phyloP scores from a whole-genome alignment of 2,329 filamentous ascomycete genomes.

The Paramyrothecium sp. region DNA sequence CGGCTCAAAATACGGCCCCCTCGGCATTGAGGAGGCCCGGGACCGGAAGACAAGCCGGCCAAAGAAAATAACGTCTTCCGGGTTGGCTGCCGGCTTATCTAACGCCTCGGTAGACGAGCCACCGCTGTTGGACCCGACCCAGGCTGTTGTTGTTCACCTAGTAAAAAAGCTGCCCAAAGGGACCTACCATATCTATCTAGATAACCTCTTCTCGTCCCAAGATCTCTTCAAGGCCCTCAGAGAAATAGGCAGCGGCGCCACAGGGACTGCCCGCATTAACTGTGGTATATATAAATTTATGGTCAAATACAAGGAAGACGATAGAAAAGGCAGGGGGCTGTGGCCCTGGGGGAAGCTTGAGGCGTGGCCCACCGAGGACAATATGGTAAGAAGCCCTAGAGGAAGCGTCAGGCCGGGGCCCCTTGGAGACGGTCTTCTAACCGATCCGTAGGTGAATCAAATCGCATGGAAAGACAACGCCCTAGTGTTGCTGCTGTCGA shows the following conservation, averaged over 20 bases:
- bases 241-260: not conserved
- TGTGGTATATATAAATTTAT: not conserved
- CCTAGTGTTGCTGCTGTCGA: slow-evolving; percentile 1
- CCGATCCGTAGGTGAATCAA: not conserved
- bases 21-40: not conserved
- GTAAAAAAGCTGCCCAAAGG: not conserved
- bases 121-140: not conserved
- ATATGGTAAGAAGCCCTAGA: not conserved
- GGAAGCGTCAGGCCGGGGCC: not conserved
- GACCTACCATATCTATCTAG: not conserved
- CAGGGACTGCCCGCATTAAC: not conserved
- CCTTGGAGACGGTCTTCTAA: not conserved
- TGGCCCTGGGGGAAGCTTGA: not conserved
- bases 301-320: not conserved
- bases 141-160: too few relatives aligned
- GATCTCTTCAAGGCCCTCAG: not conserved
- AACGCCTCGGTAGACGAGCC: slow-evolving; percentile 1
- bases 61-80: not conserved
- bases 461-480: not conserved
- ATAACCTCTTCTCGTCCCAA: not conserved
- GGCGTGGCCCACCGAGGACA: not conserved
- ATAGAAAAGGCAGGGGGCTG: not conserved
- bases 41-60: not conserved
- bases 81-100: not conserved
- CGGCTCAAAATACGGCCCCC: not conserved